Conservation (phyloP, 2,329 filamentous ascomycete species). For the Falciphora oryzae region DNA sequence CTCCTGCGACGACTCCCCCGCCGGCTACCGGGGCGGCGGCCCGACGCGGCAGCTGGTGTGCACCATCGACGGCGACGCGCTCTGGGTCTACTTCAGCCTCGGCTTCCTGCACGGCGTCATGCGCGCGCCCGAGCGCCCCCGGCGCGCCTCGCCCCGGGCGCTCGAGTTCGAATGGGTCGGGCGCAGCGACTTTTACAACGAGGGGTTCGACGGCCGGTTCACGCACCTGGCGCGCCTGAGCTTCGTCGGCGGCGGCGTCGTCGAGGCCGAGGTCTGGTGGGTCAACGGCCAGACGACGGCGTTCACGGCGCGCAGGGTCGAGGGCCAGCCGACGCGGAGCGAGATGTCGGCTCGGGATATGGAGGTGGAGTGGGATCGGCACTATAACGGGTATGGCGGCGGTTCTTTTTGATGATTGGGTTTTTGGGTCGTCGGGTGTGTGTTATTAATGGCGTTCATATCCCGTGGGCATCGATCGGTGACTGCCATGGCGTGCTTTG, state of each 20-base stretch:
- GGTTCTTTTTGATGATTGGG: no score
- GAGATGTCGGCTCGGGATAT: conserved; percentile 3
- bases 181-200: not conserved
- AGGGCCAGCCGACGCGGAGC: conserved; percentile 3
- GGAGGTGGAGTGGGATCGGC: not conserved
- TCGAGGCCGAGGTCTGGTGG: conserved; percentile 4
- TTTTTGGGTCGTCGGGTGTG: no score
- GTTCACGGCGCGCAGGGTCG: conserved; percentile 1
- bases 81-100: conserved; percentile 7
- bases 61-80: conserved; percentile 8
- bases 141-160: not conserved
- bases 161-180: conserved; percentile 5
- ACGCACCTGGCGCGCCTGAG: not conserved
- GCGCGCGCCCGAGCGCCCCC: not conserved
- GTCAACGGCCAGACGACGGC: not conserved
- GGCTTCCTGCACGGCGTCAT: conserved; percentile 5
- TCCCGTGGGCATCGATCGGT: no score
- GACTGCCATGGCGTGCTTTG: not conserved
- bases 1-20: not conserved
- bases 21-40: not conserved
- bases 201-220: not conserved
- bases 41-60: not conserved
- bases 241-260: conserved; percentile 5
- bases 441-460: no score
- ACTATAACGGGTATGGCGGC: no score